Evolutionary conservation across 345 rosid genomes (phyloP), one percentile per base, ranked within the genome.

Genomic region (Dimocarpus longan): DNA sequence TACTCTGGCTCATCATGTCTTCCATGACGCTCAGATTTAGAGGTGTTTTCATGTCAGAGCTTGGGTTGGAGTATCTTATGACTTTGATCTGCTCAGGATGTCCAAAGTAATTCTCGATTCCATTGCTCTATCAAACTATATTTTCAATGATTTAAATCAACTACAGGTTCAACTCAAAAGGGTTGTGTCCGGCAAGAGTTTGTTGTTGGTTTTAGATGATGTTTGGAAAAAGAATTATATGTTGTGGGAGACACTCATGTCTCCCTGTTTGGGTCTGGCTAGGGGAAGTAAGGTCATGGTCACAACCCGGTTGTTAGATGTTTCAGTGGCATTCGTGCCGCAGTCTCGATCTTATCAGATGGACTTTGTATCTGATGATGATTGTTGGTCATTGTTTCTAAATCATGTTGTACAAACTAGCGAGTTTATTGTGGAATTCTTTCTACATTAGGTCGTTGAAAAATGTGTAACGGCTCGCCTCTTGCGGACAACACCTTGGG

Each of bases 401-500:
- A 22, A 37, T 15, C 69, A 75, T 18, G 78, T 75, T 56, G 16
- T 56, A 16, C 21, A 56, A 15, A 16, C 8, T 56, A n/a, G 50
- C 9, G 50, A 46, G 9, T 46, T 46, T 9, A 46, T 9, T 46
- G 9, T 37, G 52, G 26, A 5, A 0, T 60, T 59, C 15, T 15
- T 70, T 9, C 68, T 64, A 2, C 40, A 50, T 21, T 50, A 56
- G 28, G 26, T 79, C 1, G 70, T 69, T 19, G 70, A 46, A 3
- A 80, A 65, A 40, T 75, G 82, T 6, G n/a, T n/a, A 39, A 60
- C 10, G 82, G 82, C 8, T 62, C 74, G 57, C 78, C 82, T 0
- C 74, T 80, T 74, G 82, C 78, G 10, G 78, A 74, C 3, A 56
- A 19, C 21, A 56, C 60, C 21, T 21, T 56, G 5, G 60, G 60